Percentiles rank a stretch among this genome's conserved stretches.
These are phyloP conservation scores for Chaetomium sp. DNA, from an alignment of 2,329 filamentous ascomycete species.

Conservation along the genomic window DNA sequence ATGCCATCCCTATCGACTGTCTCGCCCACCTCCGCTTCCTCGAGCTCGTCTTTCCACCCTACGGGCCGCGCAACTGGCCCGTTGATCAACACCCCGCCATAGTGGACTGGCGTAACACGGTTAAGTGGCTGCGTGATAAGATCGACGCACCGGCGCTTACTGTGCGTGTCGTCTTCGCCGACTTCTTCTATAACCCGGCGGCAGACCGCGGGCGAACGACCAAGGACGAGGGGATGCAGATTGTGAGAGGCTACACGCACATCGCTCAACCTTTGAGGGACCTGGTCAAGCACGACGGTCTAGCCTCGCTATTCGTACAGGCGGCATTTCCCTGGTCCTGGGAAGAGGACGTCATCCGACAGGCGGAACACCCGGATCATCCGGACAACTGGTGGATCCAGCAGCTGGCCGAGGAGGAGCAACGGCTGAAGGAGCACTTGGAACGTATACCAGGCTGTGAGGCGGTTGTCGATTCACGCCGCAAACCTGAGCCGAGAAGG, in stretches of 20 bases:
- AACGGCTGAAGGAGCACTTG: background rate
- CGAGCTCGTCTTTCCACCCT: constrained; percentile 22
- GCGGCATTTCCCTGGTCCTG: background rate
- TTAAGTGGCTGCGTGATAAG: constrained; percentile 13
- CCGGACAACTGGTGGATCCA: background rate
- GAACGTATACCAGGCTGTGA: background rate
- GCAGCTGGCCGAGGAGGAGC: background rate
- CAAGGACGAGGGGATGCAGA: background rate
- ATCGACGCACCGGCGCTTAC: constrained; percentile 19
- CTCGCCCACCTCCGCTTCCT: constrained; percentile 24
- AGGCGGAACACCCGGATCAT: background rate
- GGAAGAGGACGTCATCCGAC: background rate
- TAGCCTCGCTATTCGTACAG: background rate
- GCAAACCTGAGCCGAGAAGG: background rate
- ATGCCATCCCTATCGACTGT: constrained; percentile 9
- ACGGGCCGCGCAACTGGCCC: constrained; percentile 14
- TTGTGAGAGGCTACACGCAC: background rate
- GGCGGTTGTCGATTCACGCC: background rate
- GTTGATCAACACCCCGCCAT: background rate
- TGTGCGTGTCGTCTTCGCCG: constrained; percentile 14
- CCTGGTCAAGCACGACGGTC: background rate
- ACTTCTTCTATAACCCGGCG: background rate
- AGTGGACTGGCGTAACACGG: constrained; percentile 20
- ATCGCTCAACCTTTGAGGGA: background rate
- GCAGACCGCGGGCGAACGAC: background rate